Conservation (phyloP, 1,284 basidiomycete genomes). For the Microbotryomycetes sp. region DNA sequence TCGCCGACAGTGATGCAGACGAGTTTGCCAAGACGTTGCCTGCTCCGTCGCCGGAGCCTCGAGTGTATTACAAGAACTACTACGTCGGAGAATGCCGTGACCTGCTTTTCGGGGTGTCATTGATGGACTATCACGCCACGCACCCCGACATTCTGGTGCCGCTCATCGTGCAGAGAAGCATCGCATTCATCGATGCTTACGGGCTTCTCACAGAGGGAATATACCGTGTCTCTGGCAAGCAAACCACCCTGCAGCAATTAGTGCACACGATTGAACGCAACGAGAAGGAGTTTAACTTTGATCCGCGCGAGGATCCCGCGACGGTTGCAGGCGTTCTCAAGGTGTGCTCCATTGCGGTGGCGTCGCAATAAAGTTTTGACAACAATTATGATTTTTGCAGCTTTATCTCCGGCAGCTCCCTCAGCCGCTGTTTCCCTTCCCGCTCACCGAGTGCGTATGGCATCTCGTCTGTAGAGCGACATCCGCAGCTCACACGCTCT, state of each 20-base stretch:
- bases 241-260: slow-evolving; percentile 48
- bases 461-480: slow-evolving; percentile 24
- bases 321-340: slow-evolving; percentile 88
- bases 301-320: slow-evolving; percentile 69
- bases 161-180: slow-evolving; percentile 57
- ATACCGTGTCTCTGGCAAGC: slow-evolving; percentile 50
- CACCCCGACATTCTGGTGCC: slow-evolving; percentile 57
- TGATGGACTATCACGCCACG: slow-evolving; percentile 86
- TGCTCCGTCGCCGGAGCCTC: slow-evolving; percentile 61
- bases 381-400: slow-evolving; percentile 40
- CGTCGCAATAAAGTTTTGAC: not conserved
- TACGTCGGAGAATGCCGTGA: slow-evolving; percentile 74
- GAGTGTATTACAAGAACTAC: slow-evolving; percentile 56
- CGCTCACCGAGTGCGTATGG: slow-evolving; percentile 66
- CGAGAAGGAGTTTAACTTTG: slow-evolving; percentile 76
- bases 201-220: slow-evolving; percentile 78
- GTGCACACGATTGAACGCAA: slow-evolving; percentile 84
- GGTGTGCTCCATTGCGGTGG: slow-evolving; percentile 46
- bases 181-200: slow-evolving; percentile 29
- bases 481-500: slow-evolving; percentile 37
- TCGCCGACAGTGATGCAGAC: slow-evolving; percentile 8
- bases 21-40: not conserved
- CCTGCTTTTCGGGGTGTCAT: slow-evolving; percentile 82
- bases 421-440: slow-evolving; percentile 81
- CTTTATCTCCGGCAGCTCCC: slow-evolving; percentile 85